These are phyloP conservation scores for Cordyceps javanica DNA, from an alignment of 2,329 filamentous ascomycete species.

Conservation along the genomic window DNA sequence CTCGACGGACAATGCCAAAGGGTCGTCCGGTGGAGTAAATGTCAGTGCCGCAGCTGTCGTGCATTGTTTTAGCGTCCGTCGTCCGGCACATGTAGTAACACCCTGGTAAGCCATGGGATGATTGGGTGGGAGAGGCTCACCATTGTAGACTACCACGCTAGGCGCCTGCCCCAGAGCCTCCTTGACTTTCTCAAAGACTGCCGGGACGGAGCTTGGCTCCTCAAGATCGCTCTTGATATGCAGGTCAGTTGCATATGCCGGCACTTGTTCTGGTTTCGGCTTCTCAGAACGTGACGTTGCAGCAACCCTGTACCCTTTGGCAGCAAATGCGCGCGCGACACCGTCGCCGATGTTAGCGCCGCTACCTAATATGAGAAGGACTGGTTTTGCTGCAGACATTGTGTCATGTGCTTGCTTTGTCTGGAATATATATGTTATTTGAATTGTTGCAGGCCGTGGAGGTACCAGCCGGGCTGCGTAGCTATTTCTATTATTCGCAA, in stretches of 20 bases:
- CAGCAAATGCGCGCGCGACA: not conserved
- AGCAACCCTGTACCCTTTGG: not conserved
- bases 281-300: not conserved
- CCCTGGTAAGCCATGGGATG: not conserved
- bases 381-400: not conserved
- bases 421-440: not conserved
- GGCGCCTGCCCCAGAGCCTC: not conserved
- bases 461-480: too few relatives aligned
- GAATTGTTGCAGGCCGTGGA: not conserved
- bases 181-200: not conserved
- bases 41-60: not conserved
- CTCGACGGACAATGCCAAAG: not conserved
- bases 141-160: not conserved
- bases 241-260: conserved; percentile 8
- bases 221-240: conserved; percentile 4
- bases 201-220: not conserved
- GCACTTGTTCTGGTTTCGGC: conserved; percentile 5
- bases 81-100: not conserved
- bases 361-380: not conserved
- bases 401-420: not conserved
- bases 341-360: not conserved
- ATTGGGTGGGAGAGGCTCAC: not conserved
- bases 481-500: not conserved
- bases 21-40: not conserved
- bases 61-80: not conserved